phyloP scores from a whole-genome alignment of 164 flowering plant species.

The Nelumbo lutea region DNA sequence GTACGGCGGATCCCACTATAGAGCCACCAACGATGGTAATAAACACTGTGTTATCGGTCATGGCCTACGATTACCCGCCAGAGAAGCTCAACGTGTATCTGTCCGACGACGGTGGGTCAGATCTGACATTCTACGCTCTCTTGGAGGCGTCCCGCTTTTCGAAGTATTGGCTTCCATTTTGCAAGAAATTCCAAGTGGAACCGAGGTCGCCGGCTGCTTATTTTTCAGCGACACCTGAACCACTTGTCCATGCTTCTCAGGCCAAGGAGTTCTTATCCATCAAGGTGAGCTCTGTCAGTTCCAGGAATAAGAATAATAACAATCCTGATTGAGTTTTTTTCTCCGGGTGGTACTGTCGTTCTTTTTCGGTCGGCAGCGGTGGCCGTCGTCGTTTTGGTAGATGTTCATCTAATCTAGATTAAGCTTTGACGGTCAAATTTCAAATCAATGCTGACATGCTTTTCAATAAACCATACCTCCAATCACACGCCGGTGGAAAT shows the following conservation, averaged over 20 bases:
- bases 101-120: no score
- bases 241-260: background rate
- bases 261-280: constrained; percentile 14
- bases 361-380: no score
- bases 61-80: constrained; percentile 30
- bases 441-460: no score
- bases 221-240: constrained; percentile 12
- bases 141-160: constrained; percentile 40
- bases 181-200: no score
- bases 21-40: constrained; percentile 44
- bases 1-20: constrained; percentile 41
- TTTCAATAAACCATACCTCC: no score
- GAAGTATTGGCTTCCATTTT: constrained; percentile 39
- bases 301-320: no score
- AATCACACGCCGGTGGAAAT: no score
- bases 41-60: constrained; percentile 25
- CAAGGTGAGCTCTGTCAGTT: constrained; percentile 4
- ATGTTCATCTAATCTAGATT: no score
- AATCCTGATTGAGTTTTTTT: no score
- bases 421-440: no score
- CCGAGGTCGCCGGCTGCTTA: constrained; percentile 14
- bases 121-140: constrained; percentile 24
- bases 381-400: no score
- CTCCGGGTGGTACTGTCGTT: background rate
- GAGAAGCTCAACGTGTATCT: constrained; percentile 33